phyloP scores from a whole-genome alignment of 2,329 filamentous ascomycete species.

The Chaetothyriales sp. region DNA sequence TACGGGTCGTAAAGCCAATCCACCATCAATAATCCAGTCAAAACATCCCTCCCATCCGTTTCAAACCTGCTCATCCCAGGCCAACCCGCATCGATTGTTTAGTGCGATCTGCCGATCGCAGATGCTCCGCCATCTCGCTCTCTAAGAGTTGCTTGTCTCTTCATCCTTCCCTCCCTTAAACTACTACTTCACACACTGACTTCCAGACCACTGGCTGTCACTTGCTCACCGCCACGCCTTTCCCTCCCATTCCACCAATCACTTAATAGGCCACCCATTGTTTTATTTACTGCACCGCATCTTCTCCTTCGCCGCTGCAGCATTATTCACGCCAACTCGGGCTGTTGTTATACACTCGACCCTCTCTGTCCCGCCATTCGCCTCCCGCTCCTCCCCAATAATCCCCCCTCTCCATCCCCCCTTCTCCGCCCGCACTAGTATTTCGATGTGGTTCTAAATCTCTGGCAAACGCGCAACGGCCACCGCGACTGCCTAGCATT shows the following conservation, averaged over 20 bases:
- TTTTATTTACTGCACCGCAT: not conserved
- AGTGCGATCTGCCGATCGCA: slow-evolving; percentile 18
- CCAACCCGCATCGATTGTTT: not conserved
- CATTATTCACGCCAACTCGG: not conserved
- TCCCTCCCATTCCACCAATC: not conserved
- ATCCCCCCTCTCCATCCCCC: no score
- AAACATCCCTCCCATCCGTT: not conserved
- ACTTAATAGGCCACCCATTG: not conserved
- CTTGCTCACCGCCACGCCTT: not conserved
- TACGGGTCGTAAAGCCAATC: not conserved
- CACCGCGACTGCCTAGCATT: not conserved
- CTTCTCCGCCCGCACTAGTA: not conserved
- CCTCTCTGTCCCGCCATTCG: not conserved
- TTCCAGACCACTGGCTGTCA: not conserved
- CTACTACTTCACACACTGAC: not conserved
- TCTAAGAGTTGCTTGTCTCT: slow-evolving; percentile 16
- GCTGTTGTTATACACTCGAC: not conserved
- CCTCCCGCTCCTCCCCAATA: no score
- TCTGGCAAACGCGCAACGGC: not conserved
- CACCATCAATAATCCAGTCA: not conserved
- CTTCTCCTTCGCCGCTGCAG: not conserved
- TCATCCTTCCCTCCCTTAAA: slow-evolving; percentile 10
- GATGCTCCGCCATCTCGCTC: slow-evolving; percentile 17
- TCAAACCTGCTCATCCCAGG: not conserved
- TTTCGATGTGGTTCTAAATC: not conserved